A percentile compares a stretch with the other conserved stretches of the same genome.
Evolutionary conservation across 768 basidiomycete species (phyloP).

Genomic region (Pleurotus citrinopileatus): DNA sequence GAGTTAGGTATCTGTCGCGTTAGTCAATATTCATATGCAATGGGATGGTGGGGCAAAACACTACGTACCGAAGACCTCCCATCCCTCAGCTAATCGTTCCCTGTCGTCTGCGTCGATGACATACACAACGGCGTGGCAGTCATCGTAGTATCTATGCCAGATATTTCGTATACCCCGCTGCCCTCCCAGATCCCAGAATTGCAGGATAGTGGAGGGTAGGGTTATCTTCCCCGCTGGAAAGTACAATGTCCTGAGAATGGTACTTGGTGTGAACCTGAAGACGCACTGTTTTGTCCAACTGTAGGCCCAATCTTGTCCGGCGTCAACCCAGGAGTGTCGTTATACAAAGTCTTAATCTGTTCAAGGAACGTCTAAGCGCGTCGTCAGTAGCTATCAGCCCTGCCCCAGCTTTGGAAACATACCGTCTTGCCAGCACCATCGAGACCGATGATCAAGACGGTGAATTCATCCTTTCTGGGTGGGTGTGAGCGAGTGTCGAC

Average conservation of each 20-base stretch:
- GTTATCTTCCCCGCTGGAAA: slow-evolving; percentile 84
- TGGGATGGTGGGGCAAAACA: not conserved
- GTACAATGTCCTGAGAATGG: not conserved
- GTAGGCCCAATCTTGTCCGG: slow-evolving; percentile 95
- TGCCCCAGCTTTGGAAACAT: too few species aligned
- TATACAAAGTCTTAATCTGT: slow-evolving; percentile 92
- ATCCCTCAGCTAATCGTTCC: slow-evolving; percentile 87
- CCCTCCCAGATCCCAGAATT: slow-evolving; percentile 97
- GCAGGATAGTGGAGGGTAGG: slow-evolving; percentile 89
- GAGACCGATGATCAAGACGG: slow-evolving; percentile 90
- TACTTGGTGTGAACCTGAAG: not conserved
- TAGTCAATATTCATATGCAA: slow-evolving; percentile 1
- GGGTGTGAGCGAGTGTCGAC: not conserved
- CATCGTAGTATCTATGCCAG: slow-evolving; percentile 93
- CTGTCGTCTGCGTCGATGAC: slow-evolving; percentile 92
- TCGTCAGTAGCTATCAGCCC: not conserved
- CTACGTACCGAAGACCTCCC: slow-evolving; percentile 92
- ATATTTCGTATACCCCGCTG: slow-evolving; percentile 92
- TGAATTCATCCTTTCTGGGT: slow-evolving; percentile 84
- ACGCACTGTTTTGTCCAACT: slow-evolving; percentile 94
- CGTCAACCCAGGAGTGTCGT: slow-evolving; percentile 79
- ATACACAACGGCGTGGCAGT: slow-evolving; percentile 95
- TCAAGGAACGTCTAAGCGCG: slow-evolving; percentile 76
- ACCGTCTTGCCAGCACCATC: slow-evolving; percentile 94
- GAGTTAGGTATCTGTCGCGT: not conserved